Base-by-base conservation (phyloP, 257 asterid species). In the Solanum arcanum region DNA sequence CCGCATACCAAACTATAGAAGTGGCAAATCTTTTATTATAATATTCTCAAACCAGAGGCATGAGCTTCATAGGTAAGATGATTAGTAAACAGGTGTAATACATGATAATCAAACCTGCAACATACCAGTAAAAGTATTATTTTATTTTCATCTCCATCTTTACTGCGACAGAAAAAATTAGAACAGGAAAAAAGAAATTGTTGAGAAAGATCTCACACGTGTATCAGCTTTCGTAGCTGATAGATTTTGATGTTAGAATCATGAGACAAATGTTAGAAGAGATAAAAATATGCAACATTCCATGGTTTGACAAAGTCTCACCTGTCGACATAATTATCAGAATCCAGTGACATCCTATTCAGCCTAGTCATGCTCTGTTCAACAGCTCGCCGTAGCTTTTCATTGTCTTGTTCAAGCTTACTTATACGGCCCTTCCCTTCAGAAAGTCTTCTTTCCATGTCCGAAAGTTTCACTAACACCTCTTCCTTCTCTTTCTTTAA, bases 241-340 rank as follows among this genome's bases (percentile, higher is more conserved):
- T 31, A 81, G 10, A 31, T 49, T 49, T 81, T 31, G 46, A 49
- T 31, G 29, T 18, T 31, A 81, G 42, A 49, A 49, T 47, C 31
- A 49, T 49, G 68, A 49, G 69, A 29, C 20, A 49, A 47, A 80
- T 80, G 44, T 80, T 52, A 49, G 29, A 81, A 9, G 46, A 49
- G 69, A 47, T 49, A 81, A 49, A 49, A 49, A 74, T 9, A 18
- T 18, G 69, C 46, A 49, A 18, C 15, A 46, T 81, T 31, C 15
- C 44, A 49, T 81, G 46, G 20, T 49, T 81, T 49, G 31, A 29
- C 69, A 49, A 29, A 33, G 49, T 47, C 94, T 92, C 86, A 96
- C 99, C 99, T 95, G 98, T 96, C 99, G 83, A 97, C 99, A 83
- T 94, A 96, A 90, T 93, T 95, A 92, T 96, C 99, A 74, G 99